These are phyloP conservation scores for Schizophyllum commune DNA, from an alignment of 1,284 basidiomycete genomes.

Conservation along the genomic window DNA sequence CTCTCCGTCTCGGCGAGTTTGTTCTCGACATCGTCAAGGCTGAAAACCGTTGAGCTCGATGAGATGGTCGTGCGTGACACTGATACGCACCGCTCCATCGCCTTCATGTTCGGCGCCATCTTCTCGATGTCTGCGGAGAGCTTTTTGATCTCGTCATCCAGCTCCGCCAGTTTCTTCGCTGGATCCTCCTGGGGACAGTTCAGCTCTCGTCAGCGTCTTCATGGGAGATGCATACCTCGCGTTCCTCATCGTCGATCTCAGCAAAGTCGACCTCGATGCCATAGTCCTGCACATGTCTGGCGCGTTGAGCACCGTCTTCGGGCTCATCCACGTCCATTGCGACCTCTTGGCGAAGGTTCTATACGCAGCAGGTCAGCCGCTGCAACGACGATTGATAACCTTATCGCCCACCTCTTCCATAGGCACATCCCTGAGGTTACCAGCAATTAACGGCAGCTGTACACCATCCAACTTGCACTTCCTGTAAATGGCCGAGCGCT, in stretches of 20 bases:
- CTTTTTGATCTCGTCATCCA: slow-evolving; percentile 73
- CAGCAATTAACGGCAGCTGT: slow-evolving; percentile 69
- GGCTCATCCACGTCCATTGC: slow-evolving; percentile 88
- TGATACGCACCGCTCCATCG: slow-evolving; percentile 67
- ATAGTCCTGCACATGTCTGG: slow-evolving; percentile 71
- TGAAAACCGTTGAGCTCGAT: slow-evolving; percentile 19
- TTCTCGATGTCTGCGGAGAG: slow-evolving; percentile 82
- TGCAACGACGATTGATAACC: no score
- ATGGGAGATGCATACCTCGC: slow-evolving; percentile 42
- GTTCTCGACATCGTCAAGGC: slow-evolving; percentile 88
- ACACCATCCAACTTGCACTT: slow-evolving; percentile 94
- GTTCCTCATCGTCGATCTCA: slow-evolving; percentile 76
- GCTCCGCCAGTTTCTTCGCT: slow-evolving; percentile 60
- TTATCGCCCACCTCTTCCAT: no score
- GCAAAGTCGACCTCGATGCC: slow-evolving; percentile 90
- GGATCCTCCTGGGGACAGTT: slow-evolving; percentile 46
- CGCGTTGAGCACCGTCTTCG: slow-evolving; percentile 67
- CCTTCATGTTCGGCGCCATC: slow-evolving; percentile 96
- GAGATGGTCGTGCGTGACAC: background rate
- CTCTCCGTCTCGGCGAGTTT: slow-evolving; percentile 68
- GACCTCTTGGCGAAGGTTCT: slow-evolving; percentile 79
- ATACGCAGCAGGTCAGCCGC: slow-evolving; percentile 1
- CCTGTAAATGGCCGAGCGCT: slow-evolving; percentile 83
- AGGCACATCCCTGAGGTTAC: slow-evolving; percentile 80
- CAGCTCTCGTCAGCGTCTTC: slow-evolving; percentile 1